Base-by-base conservation (phyloP, 2,329 filamentous ascomycete species). In the Endothia cerciana region DNA sequence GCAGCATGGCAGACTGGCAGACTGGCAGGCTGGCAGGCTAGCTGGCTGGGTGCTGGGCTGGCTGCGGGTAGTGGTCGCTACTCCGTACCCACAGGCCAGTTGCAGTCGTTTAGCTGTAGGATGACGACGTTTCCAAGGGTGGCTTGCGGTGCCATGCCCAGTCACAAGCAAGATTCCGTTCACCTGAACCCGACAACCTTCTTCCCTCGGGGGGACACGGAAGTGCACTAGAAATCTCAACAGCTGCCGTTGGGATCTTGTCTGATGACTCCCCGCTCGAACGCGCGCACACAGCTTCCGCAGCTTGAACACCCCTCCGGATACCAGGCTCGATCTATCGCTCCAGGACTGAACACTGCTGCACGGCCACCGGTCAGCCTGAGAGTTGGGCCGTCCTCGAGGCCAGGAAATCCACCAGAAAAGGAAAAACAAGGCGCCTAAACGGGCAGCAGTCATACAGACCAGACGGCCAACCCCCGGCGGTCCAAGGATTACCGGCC, bases 71-170 rank as follows among this genome's bases (percentile, higher is more conserved):
- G 4, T 30, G 57, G 40, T 30, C 40, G 38, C 55, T 28, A 19
- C 38, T 25, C 22, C 25, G n/a, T 19, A 38, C 33, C 38, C 33
- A 41, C 30, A n/a, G 30, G 22, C 36, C 55, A 56, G 53, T 51
- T 60, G 43, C 49, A 55, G 28, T 7, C 36, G 30, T 45, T 3
- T 41, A 45, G 59, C 47, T 66, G 61, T 66, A 60, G 53, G 65
- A 66, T 66, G 65, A 66, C 65, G 65, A 66, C 65, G 56, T 60
- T 43, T 51, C 38, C 57, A 17, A 22, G 51, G 51, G 28, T 55
- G 51, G 60, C 47, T 17, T 59, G 28, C 43, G 13, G 17, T 60
- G 38, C 30, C 40, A 15, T 62, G 64, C 43, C 43, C 60, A 60
- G 60, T 55, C 38, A 55, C 60, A 53, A 43, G 49, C 47, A 45